These are phyloP conservation scores for Kernera saxatilis DNA, from an alignment of 345 rosid genomes.

Conservation along the genomic window DNA sequence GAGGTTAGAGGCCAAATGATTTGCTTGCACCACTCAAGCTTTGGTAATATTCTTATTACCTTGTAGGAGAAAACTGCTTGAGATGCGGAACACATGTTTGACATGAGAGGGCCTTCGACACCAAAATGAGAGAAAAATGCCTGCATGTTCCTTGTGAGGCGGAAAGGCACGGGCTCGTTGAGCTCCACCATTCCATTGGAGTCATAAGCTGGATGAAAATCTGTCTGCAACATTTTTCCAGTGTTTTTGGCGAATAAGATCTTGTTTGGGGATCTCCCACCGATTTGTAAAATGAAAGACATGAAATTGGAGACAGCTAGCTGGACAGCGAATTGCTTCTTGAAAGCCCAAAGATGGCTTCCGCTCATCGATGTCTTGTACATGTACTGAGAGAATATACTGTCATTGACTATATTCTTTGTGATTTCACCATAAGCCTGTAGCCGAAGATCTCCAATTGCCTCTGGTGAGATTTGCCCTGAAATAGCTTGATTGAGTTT, in stretches of 20 bases:
- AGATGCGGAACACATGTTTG: constrained; percentile 83
- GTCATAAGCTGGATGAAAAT: constrained; percentile 96
- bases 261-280: constrained; percentile 96
- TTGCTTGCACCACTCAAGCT: constrained; percentile 1
- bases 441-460: constrained; percentile 86
- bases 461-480: constrained; percentile 80
- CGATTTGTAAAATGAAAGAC: constrained; percentile 92
- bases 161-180: constrained; percentile 90
- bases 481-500: constrained; percentile 87
- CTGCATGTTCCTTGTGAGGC: constrained; percentile 94
- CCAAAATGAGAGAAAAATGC: constrained; percentile 88
- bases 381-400: constrained; percentile 92
- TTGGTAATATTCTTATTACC: constrained; percentile 30
- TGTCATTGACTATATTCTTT: constrained; percentile 59
- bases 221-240: constrained; percentile 87
- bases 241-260: constrained; percentile 89
- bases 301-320: constrained; percentile 94
- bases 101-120: constrained; percentile 85
- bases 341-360: constrained; percentile 93
- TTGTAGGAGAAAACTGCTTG: constrained; percentile 87
- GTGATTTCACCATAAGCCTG: constrained; percentile 85
- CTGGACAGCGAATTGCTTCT: constrained; percentile 93
- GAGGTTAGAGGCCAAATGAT: constrained; percentile 7
- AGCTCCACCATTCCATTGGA: constrained; percentile 82
- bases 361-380: constrained; percentile 78